Evolutionary conservation across 1,284 basidiomycete species (phyloP).

Genomic region (Ceraceosorus bombacis): DNA sequence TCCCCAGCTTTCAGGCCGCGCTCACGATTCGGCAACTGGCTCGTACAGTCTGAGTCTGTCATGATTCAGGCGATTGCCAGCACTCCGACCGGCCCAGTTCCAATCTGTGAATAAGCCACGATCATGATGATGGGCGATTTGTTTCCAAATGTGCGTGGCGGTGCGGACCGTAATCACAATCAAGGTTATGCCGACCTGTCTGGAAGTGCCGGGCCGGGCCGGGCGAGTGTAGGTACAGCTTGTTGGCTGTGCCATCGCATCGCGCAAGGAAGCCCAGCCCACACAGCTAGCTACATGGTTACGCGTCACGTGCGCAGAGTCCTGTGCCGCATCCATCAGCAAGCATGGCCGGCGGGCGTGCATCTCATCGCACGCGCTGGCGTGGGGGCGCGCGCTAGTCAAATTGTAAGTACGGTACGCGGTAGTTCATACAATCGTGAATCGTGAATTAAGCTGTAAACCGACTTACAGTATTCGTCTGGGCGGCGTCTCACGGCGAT

Average conservation of each 20-base stretch:
- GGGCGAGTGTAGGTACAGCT: slow-evolving; percentile 4
- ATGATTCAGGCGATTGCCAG: no score
- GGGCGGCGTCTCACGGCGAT: slow-evolving; percentile 24
- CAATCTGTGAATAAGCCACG: no score
- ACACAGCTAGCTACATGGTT: neutral
- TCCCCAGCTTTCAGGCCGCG: no score
- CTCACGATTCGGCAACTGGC: no score
- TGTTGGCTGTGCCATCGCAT: neutral
- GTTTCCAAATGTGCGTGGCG: no score
- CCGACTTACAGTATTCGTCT: slow-evolving; percentile 15
- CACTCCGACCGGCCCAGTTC: no score
- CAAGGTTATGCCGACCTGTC: no score
- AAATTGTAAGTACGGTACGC: no score
- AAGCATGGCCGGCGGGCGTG: neutral
- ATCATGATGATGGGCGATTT: no score
- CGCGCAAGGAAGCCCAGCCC: slow-evolving; percentile 4
- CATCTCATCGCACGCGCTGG: neutral
- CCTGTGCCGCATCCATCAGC: neutral
- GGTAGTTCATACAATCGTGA: no score
- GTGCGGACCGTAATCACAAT: no score
- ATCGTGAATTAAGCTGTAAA: neutral
- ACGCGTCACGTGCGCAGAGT: neutral
- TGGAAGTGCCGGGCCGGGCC: neutral
- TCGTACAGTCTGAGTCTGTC: no score
- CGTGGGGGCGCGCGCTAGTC: neutral